Evolutionary conservation across 768 basidiomycete species (phyloP), one percentile per base, ranked within the genome.

Genomic region (Termitomyces titanicus): DNA sequence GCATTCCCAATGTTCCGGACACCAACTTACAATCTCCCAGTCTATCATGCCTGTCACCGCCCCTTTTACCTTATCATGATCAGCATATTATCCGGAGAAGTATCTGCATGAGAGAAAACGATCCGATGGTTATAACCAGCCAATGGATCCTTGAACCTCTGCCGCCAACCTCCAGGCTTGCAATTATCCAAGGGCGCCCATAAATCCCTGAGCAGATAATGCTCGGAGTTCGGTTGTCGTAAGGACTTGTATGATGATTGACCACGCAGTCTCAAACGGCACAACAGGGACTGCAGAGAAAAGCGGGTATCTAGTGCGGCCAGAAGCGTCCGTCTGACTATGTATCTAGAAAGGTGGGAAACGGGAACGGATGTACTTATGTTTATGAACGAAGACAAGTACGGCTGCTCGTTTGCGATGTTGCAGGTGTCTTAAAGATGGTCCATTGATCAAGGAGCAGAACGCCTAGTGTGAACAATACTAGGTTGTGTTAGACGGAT

Each of bases 21-120:
- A 63, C 59, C 61, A 61, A 29, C 59, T 59, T 38, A 54, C 58
- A 27, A 55, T 54, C n/a, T 60, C 53, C 63, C 61, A 64, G 39
- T 64, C 61, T 37, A 64, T 39, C 50, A 64, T 60, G 25, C 49
- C 63, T 20, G 60, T 40, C 20, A 64, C 55, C 31, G 61, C 48
- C n/a, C 58, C 55, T 20, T 40, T 43, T 2, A 47, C 52, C 35
- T 9, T 22, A 13, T 46, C 29, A 24, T n/a, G n/a, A 57, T 39
- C 13, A 53, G 35, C 31, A 57, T 25, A 51, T 53, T 53, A 4
- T 12, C 27, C 8, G 31, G 27, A 34, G 45, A 27, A 22, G 47
- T 34, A 33, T 53, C 51, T 38, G 38, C 20, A 35, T 57, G 47
- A 17, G 56, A 43, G 20, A 57, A 53, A 34, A 49, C 47, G 13